Conservation (phyloP, 345 rosid genomes). For the Citrus unshiu region DNA sequence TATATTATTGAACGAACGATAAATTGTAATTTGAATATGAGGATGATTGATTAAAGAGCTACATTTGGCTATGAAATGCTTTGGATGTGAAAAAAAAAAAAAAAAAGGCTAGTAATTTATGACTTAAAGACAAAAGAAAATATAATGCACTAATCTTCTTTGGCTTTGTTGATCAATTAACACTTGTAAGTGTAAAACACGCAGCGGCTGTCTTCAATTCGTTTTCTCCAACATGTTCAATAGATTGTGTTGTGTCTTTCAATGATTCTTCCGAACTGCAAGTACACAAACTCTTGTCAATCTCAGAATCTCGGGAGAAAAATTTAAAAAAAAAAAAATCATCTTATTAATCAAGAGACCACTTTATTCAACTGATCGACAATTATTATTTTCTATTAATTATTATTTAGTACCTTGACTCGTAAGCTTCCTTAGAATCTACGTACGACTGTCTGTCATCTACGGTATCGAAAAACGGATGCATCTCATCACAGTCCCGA, state of each 20-base stretch:
- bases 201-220: slow-evolving; percentile 87
- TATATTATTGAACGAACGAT: background rate
- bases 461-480: slow-evolving; percentile 65
- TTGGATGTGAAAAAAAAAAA: background rate
- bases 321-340: too few relatives aligned
- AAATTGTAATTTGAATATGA: background rate
- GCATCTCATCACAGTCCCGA: slow-evolving; percentile 74
- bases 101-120: background rate
- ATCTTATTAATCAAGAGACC: too few relatives aligned
- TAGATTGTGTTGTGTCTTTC: slow-evolving; percentile 46
- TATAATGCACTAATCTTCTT: slow-evolving; percentile 5
- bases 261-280: slow-evolving; percentile 68
- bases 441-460: slow-evolving; percentile 80
- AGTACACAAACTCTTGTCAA: background rate
- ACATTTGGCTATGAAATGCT: background rate
- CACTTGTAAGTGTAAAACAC: slow-evolving; percentile 77
- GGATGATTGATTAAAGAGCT: background rate
- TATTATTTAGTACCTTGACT: slow-evolving; percentile 38
- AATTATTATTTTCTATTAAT: too few relatives aligned
- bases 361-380: too few relatives aligned
- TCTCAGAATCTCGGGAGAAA: too few relatives aligned
- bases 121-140: background rate
- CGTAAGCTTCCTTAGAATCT: slow-evolving; percentile 60
- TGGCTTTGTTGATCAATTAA: slow-evolving; percentile 34
- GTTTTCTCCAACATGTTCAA: slow-evolving; percentile 53